Evolutionary conservation across 2,329 filamentous ascomycete species (phyloP).

Genomic region (Colletotrichum noveboracense): DNA sequence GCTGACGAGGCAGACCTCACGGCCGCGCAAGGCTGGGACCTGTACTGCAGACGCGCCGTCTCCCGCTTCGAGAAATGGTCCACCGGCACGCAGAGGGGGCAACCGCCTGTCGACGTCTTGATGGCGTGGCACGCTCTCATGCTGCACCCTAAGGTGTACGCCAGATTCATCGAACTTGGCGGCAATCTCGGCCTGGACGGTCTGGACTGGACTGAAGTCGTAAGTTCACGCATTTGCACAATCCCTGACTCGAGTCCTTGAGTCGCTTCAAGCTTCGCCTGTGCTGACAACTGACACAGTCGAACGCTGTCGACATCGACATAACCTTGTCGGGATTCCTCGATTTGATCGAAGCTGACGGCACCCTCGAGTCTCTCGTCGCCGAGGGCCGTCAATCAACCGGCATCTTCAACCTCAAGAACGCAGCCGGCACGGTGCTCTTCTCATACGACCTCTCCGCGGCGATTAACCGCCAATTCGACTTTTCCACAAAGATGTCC

Average conservation of each 20-base stretch:
- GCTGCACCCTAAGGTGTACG: slow-evolving; percentile 33
- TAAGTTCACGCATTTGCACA: not conserved
- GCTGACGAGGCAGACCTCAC: slow-evolving; percentile 2
- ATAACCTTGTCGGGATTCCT: not conserved
- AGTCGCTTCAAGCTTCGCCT: not conserved
- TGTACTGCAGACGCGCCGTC: slow-evolving; percentile 30
- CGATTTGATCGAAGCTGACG: not conserved
- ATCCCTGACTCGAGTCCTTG: not conserved
- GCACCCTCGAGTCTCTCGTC: not conserved
- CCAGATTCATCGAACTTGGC: slow-evolving; percentile 6
- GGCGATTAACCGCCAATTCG: slow-evolving; percentile 39
- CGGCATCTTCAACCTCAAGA: slow-evolving; percentile 22
- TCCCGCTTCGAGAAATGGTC: slow-evolving; percentile 26
- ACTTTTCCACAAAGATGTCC: slow-evolving; percentile 47
- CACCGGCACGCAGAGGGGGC: not conserved
- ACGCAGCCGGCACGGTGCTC: not conserved
- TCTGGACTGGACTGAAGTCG: slow-evolving; percentile 2
- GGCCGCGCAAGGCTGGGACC: slow-evolving; percentile 27
- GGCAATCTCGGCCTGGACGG: slow-evolving; percentile 4
- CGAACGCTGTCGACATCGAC: not conserved
- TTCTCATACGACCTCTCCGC: slow-evolving; percentile 28
- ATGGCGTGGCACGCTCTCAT: slow-evolving; percentile 43
- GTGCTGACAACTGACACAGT: not conserved
- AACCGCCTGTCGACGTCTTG: slow-evolving; percentile 34
- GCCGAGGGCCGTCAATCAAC: not conserved